These are phyloP conservation scores for Microdochium paspali DNA, from an alignment of 2,329 filamentous ascomycete genomes.

Conservation along the genomic window DNA sequence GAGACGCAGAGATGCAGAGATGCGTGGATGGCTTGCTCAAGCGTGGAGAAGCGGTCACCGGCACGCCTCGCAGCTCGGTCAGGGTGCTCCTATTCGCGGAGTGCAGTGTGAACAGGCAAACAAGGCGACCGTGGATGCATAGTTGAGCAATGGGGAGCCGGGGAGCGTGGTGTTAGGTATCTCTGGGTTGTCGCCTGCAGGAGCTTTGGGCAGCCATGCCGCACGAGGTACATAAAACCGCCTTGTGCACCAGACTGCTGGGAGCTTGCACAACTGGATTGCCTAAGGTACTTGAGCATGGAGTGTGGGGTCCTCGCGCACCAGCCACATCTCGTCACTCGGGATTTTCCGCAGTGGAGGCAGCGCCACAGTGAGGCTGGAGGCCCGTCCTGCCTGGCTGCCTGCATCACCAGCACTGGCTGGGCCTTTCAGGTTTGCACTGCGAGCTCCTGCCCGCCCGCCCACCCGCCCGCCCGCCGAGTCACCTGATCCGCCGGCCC, in stretches of 20 bases:
- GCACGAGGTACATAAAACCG: not conserved
- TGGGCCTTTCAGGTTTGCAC: too few species aligned
- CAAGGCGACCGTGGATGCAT: not conserved
- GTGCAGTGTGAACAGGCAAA: not conserved
- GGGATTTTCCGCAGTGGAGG: too few species aligned
- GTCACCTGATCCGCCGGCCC: not conserved
- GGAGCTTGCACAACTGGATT: too few species aligned
- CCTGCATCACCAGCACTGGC: too few species aligned
- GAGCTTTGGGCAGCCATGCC: not conserved
- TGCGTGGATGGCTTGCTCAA: not conserved
- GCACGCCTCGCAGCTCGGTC: not conserved
- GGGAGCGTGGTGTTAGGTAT: not conserved
- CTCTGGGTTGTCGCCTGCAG: not conserved
- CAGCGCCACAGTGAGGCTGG: too few species aligned
- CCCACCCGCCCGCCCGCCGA: not conserved
- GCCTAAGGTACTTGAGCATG: too few species aligned
- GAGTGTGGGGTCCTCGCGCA: too few species aligned
- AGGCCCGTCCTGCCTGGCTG: too few species aligned
- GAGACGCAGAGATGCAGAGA: too few species aligned
- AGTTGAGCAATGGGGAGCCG: not conserved
- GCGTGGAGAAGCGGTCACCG: not conserved
- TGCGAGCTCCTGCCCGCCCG: too few species aligned
- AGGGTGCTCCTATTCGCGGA: not conserved
- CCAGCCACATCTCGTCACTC: too few species aligned
- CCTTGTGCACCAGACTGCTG: too few species aligned